phyloP scores from a whole-genome alignment of 805 yeast species.

The Candida corydali region DNA sequence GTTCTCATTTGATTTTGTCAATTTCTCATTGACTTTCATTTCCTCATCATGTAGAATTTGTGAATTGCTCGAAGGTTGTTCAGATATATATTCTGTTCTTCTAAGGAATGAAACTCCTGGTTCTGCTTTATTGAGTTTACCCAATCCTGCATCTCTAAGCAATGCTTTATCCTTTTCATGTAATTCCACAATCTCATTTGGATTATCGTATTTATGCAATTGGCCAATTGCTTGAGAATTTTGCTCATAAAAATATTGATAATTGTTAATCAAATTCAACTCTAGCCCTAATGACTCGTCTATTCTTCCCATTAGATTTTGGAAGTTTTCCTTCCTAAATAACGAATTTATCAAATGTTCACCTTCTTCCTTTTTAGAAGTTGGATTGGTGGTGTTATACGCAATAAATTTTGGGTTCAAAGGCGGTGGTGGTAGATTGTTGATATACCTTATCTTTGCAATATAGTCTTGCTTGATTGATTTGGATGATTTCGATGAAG shows the following conservation, averaged over 20 bases:
- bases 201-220: conserved; percentile 14
- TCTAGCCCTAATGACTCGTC: conserved; percentile 72
- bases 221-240: conserved; percentile 14
- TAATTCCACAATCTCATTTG: conserved; percentile 35
- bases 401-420: conserved; percentile 82
- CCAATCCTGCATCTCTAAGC: conserved; percentile 72
- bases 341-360: conserved; percentile 60
- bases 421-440: conserved; percentile 90
- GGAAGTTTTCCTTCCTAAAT: conserved; percentile 71
- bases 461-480: conserved; percentile 68
- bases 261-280: conserved; percentile 63
- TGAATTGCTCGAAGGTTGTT: conserved; percentile 25
- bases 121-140: conserved; percentile 37
- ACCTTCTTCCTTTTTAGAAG: conserved; percentile 34
- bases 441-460: conserved; percentile 78
- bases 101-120: conserved; percentile 77
- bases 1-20: conserved; percentile 24
- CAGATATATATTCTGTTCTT: conserved; percentile 89
- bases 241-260: conserved; percentile 59
- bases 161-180: conserved; percentile 77
- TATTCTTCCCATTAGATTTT: conserved; percentile 51
- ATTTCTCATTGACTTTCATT: conserved; percentile 15
- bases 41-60: conserved; percentile 5
- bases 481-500: conserved; percentile 11
- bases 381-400: conserved; percentile 37